These are phyloP conservation scores for Irpex lacteus DNA, from an alignment of 1,284 basidiomycete genomes.

Conservation along the genomic window DNA sequence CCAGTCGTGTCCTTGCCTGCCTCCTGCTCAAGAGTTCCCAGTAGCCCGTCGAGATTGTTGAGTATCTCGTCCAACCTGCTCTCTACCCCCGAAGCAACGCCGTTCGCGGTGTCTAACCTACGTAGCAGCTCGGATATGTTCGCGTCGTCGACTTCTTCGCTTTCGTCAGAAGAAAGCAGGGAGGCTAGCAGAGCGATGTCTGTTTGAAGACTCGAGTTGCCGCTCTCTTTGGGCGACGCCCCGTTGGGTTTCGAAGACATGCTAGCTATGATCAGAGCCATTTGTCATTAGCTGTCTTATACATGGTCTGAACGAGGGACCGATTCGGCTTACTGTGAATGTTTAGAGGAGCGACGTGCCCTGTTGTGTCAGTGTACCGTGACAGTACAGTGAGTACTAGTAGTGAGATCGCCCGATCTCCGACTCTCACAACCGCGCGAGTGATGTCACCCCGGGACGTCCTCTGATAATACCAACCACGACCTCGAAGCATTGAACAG, in stretches of 20 bases:
- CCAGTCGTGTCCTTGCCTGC: not conserved
- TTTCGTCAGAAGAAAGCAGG: slow-evolving; percentile 30
- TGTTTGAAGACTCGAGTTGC: not conserved
- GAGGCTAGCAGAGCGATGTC: slow-evolving; percentile 36
- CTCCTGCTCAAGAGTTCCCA: slow-evolving; percentile 40
- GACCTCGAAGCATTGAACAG: not conserved
- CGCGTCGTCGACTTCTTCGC: slow-evolving; percentile 26
- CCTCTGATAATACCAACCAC: not conserved
- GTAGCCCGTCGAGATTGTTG: slow-evolving; percentile 49
- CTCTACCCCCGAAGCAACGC: slow-evolving; percentile 56
- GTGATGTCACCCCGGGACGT: not conserved
- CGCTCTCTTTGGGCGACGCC: not conserved
- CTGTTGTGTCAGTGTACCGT: too few relatives aligned
- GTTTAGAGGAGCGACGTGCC: too few relatives aligned
- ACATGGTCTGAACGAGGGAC: too few relatives aligned
- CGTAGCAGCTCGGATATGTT: slow-evolving; percentile 38
- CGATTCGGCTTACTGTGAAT: too few relatives aligned
- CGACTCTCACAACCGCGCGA: too few relatives aligned
- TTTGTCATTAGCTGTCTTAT: not conserved
- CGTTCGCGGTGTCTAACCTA: slow-evolving; percentile 50
- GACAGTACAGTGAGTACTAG: too few relatives aligned
- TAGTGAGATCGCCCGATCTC: too few relatives aligned
- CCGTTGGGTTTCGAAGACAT: not conserved
- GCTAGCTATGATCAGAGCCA: not conserved
- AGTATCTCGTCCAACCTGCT: slow-evolving; percentile 54